Conservation (phyloP, 495 filamentous ascomycete genomes). For the Podospora didyma region DNA sequence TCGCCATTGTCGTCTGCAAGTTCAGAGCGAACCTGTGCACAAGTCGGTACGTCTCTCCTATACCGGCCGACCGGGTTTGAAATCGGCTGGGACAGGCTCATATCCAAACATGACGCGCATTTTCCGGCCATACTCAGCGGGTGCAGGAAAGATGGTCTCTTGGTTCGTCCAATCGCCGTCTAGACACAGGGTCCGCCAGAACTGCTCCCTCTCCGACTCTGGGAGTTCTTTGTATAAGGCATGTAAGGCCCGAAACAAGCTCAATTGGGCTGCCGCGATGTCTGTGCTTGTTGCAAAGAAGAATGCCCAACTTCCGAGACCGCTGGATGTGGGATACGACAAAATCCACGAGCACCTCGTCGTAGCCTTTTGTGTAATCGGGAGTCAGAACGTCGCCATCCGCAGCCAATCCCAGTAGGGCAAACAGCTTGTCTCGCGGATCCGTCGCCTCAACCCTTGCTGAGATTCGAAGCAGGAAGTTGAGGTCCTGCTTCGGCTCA, state of each 20-base stretch:
- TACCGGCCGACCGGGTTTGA: background rate
- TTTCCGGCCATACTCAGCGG: background rate
- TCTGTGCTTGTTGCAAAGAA: background rate
- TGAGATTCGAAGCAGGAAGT: background rate
- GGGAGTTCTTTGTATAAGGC: background rate
- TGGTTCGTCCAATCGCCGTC: background rate
- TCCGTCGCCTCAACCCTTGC: background rate
- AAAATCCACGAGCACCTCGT: background rate
- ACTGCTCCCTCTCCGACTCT: background rate
- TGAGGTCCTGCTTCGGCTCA: background rate
- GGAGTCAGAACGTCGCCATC: background rate
- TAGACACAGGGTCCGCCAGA: slow-evolving; percentile 1
- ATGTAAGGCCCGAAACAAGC: background rate
- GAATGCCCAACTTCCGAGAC: background rate
- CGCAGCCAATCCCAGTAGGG: background rate
- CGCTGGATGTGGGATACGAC: background rate
- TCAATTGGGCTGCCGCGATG: too few species aligned
- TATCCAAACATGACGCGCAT: background rate
- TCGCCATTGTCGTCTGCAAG: background rate
- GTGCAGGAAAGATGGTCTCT: background rate
- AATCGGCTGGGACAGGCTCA: background rate
- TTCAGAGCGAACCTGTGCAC: background rate
- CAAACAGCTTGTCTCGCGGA: background rate
- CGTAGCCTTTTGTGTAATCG: background rate
- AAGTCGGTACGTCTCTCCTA: background rate